Base-by-base conservation (phyloP, 768 basidiomycete species). In the Leccinum broughii region DNA sequence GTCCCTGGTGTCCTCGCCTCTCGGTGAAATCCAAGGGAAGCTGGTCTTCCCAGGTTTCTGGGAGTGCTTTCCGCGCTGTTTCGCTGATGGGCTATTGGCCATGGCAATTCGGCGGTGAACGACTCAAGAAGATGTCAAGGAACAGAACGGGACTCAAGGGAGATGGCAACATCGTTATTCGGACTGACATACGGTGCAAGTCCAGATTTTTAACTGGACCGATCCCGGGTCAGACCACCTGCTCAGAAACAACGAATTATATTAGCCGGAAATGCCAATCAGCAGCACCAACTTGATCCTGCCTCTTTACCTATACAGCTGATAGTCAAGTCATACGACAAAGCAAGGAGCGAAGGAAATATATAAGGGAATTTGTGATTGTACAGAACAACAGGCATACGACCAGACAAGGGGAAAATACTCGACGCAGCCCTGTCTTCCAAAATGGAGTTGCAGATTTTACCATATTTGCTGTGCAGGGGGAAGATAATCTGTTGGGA, bases 401-500 rank as follows among this genome's bases (percentile, higher is more conserved):
- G 46, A 30, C 60, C 41, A 60, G 30, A 65, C 51, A 56, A 57
- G 65, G 62, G 57, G 62, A 58, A 44, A 63, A 57, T 51, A 70
- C 62, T 64, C 56, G 58, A 65, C 54, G 48, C 26, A 49, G 64
- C 48, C 41, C 50, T 44, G 32, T 51, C 51, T 49, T 59, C 34
- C 55, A 54, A 49, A 34, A 34, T 10, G 48, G 28, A 48, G 37
- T 46, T 44, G 39, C 39, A 48, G 15, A 60, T 46, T 60, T 80
- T 71, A 92, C 90, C 89, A 92, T 58, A 92, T 91, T 72, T 89
- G 89, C 53, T 86, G 82, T 26, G 84, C 81, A 59, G 86, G 77
- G 2, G 88, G 86, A 54, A 91, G 79, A 66, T 88, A 92, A 69
- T 92, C 88, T 32, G 78, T 74, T 15, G 92, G 92, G 39, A 93